Percentiles rank a stretch among this genome's conserved stretches.
Conservation (phyloP, 495 filamentous ascomycete genomes). For the Antarctomyces pellizariae region DNA sequence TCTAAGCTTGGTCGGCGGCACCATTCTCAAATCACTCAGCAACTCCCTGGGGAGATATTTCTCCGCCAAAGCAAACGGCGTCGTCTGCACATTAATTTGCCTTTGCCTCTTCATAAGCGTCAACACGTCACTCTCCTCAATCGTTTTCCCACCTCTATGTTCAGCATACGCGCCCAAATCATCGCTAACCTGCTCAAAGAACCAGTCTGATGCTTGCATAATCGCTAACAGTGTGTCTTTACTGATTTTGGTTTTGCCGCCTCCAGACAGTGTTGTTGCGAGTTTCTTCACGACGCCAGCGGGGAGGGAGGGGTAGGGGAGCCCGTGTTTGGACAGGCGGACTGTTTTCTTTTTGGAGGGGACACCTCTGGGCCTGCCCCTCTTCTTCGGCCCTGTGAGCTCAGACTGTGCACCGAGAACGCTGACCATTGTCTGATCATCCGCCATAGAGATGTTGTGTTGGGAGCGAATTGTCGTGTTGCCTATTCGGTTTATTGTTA, state of each 20-base stretch:
- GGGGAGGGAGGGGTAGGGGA: conserved; percentile 52
- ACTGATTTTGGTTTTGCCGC: conserved; percentile 39
- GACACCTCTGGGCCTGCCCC: too few relatives aligned
- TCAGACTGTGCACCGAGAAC: too few relatives aligned
- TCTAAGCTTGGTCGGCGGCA: conserved; percentile 22
- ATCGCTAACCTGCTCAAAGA: conserved; percentile 64
- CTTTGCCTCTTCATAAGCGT: conserved; percentile 76
- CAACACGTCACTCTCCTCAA: conserved; percentile 65
- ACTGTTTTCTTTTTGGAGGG: conserved; percentile 26
- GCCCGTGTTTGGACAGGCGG: conserved; percentile 47
- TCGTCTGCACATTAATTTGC: conserved; percentile 42
- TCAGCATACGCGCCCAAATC: conserved; percentile 58
- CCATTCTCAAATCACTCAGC: conserved; percentile 57
- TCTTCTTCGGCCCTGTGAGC: too few relatives aligned
- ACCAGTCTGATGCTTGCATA: conserved; percentile 63
- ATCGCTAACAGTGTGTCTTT: conserved; percentile 51
- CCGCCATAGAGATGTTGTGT: too few relatives aligned
- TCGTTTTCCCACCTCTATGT: conserved; percentile 63
- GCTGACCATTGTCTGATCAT: too few relatives aligned
- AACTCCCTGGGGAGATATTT: conserved; percentile 63
- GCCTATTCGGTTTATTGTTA: too few relatives aligned
- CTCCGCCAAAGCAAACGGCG: conserved; percentile 63
- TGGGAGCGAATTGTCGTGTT: too few relatives aligned
- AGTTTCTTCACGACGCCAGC: conserved; percentile 47
- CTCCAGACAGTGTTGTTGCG: conserved; percentile 41